Conservation (phyloP, 352 stramenopile species). For the Phytophthora citricola region DNA sequence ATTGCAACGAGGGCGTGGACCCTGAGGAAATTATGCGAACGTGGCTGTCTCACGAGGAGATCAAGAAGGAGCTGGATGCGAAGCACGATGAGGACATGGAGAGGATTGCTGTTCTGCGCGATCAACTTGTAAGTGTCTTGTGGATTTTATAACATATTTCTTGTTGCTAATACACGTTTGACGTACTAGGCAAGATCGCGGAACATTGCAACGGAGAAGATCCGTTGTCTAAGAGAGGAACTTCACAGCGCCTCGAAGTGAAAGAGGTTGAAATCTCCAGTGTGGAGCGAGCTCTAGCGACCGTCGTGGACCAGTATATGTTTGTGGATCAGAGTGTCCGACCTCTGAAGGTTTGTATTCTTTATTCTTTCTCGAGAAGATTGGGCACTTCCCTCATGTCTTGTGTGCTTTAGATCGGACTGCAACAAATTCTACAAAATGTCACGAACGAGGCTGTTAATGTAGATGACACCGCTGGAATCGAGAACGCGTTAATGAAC, state of each 20-base stretch:
- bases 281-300: slow-evolving; percentile 64
- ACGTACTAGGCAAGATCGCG: slow-evolving; percentile 49
- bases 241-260: slow-evolving; percentile 70
- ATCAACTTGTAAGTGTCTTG: slow-evolving; percentile 60
- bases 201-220: slow-evolving; percentile 53
- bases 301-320: slow-evolving; percentile 84
- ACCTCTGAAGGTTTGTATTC: slow-evolving; percentile 67
- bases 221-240: slow-evolving; percentile 68
- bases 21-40: slow-evolving; percentile 75
- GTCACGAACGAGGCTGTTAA: slow-evolving; percentile 76
- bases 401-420: slow-evolving; percentile 57
- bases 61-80: slow-evolving; percentile 70
- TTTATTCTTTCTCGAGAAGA: not conserved
- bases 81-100: slow-evolving; percentile 74
- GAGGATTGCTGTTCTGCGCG: slow-evolving; percentile 52
- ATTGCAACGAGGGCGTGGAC: slow-evolving; percentile 60
- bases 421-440: slow-evolving; percentile 85
- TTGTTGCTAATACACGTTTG: not conserved
- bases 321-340: slow-evolving; percentile 83
- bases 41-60: slow-evolving; percentile 67
- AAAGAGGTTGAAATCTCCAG: slow-evolving; percentile 74
- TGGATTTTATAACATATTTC: not conserved
- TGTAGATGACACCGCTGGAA: slow-evolving; percentile 62
- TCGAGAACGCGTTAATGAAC: slow-evolving; percentile 65
- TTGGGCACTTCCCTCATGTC: slow-evolving; percentile 1